Conservation (phyloP, 331 rosid genomes). For the Acacia pycnantha region DNA sequence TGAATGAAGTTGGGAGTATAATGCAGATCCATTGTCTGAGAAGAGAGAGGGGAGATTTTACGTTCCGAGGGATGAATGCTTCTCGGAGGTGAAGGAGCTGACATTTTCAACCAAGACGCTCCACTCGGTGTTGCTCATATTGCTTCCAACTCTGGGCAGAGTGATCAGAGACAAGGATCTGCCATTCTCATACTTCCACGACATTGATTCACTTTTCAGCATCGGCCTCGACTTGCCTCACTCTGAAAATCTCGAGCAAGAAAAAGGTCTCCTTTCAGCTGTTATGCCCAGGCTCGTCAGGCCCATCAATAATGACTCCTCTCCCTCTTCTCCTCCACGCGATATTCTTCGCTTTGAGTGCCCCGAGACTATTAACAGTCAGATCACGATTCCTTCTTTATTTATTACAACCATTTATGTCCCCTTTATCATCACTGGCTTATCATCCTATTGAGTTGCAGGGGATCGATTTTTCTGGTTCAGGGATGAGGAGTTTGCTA, state of each 20-base stretch:
- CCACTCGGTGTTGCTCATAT: constrained; percentile 48
- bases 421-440: background rate
- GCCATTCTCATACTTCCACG: constrained; percentile 53
- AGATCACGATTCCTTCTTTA: background rate
- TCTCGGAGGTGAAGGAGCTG: constrained; percentile 63
- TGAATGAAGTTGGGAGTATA: background rate
- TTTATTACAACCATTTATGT: background rate
- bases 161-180: constrained; percentile 31
- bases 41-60: constrained; percentile 31
- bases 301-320: constrained; percentile 1
- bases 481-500: constrained; percentile 71
- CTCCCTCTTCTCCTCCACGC: background rate
- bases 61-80: constrained; percentile 87
- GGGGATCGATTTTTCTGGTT: constrained; percentile 86
- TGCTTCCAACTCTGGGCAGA: constrained; percentile 51
- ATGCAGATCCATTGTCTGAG: constrained; percentile 51
- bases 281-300: constrained; percentile 59
- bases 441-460: constrained; percentile 8
- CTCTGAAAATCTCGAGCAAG: background rate
- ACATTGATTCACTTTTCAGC: constrained; percentile 61
- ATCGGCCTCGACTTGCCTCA: constrained; percentile 54
- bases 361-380: constrained; percentile 55
- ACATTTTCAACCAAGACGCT: constrained; percentile 60
- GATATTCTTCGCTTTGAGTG: constrained; percentile 56
- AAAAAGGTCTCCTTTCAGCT: constrained; percentile 39